Base-by-base conservation (phyloP, 768 basidiomycete genomes). In the Suillus lakei region DNA sequence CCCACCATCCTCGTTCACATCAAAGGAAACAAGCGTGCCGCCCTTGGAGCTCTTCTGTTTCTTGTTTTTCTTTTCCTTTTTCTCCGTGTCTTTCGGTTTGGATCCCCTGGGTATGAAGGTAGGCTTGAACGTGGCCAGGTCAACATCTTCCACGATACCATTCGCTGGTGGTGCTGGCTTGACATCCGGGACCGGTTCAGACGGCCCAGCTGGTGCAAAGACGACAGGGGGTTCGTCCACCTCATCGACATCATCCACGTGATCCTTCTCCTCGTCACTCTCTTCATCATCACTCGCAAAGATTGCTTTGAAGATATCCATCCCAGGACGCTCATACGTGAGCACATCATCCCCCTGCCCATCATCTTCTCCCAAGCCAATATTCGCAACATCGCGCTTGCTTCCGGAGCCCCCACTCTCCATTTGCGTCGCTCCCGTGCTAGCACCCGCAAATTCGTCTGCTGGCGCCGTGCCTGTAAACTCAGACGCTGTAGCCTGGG, bases 261-360 rank as follows among this genome's bases (percentile, higher is more conserved):
- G 69, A 55, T 60, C 77, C 72, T 26, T 72, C 4, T 95, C 93
- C 3, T 89, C 89, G 10, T 89, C 92, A 21, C 88, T 90, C 41
- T 93, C 92, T 71, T 97, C 95, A 53, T 95, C 93, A 66, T 95
- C 94, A 77, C 93, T 95, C 13, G 95, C 96, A 74, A 99, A 99
- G 66, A 99, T 98, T 4, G 97, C 96, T 75, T 97, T 98, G 84
- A 99, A 99, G 51, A 99, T 88, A 72, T 95, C 92, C 85, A 95
- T 93, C 7, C 89, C 81, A 2, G 98, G 97, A 44, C 92, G 85
- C 70, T 92, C 83, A 75, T 98, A 96, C 0, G 92, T 96, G 68
- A 98, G 81, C 7, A 89, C 95, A 72, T 96, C 95, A 43, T 85
- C 79, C 0, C 95, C 96, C 74, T 98, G 96, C 34, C 84, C 86